Evolutionary conservation across 371 early-diverging fungal species (phyloP), one percentile per base, ranked within the genome.

Genomic region (Dinochytrium kinnereticum): DNA sequence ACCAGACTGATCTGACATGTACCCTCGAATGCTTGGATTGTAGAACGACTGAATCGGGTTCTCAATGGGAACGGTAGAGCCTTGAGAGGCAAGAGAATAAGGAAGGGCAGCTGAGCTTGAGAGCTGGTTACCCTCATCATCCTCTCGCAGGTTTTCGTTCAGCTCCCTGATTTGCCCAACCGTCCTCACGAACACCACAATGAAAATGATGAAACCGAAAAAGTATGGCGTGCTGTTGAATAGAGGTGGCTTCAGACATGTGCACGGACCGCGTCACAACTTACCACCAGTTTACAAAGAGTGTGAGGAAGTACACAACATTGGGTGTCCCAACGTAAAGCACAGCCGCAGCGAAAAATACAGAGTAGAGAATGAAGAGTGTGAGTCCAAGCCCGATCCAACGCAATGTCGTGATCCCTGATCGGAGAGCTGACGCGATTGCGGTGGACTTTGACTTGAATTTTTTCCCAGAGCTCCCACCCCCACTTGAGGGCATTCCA

Each of bases 221-320:
- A 61, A 15, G 38, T 10, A 36, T 7, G 64, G 64, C 2, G 36
- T 38, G 64, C 64, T 61, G 57, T 15, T 7, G 26, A 24, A 24
- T 17, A 7, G 21, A 24, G 10, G 26, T 15, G 10, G 7, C 17
- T 10, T 7, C 13, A 31, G 38, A 38, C 19, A 13, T 36, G 15
- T 61, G 36, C 2, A 19, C 10, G 34, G 34, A 13, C 3, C 5
- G 64, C 24, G 10, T 13, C 13, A 31, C 28, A 17, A 34, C 64
- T 13, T 61, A 61, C 64, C 64, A 40, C 66, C 66, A 66, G 49
- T 66, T 66, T 10, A 66, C 28, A 44, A 44, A 38, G 30, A 66
- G 66, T 21, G 66, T 66, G 44, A 40, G 19, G 30, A 40, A 66
- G 66, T 66, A 66, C 13, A 66, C 37, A 37, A 26, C 2, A 24